Evolutionary conservation across 768 basidiomycete genomes (phyloP), one percentile per base, ranked within the genome.

Genomic region (Strobilomyces dryophilus): DNA sequence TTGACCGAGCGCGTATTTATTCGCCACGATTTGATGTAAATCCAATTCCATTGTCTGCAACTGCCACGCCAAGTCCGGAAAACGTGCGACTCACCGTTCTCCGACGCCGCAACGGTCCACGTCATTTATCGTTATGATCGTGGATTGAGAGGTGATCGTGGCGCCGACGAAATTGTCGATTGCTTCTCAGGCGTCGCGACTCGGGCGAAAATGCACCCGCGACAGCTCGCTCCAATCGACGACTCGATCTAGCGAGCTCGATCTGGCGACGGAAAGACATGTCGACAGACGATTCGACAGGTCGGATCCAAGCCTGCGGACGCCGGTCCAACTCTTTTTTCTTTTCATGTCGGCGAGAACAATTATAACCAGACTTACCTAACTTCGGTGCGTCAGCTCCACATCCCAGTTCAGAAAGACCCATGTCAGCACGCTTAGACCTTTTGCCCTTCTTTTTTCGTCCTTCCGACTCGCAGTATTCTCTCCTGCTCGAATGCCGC

Each of bases 401-500:
- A 29, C 46, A 57, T 49, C 39, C 29, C 35, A n/a, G 26, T 39
- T 46, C 26, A 39, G 51, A 47, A 35, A 29, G 48, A 31, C 21
- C 32, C 37, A 49, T 61, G 51, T 39, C 52, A 49, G 52, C 52
- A 37, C 47, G 27, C 41, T n/a, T 29, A 6, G 34, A 40, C 37
- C 17, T 43, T 46, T 35, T 15, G 10, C 12, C 8, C 2, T 26
- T 37, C 31, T 43, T 50, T 47, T 53, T 47, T 26, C n/a, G 27
- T 35, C 2, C 29, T 40, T 21, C 48, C 9, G 17, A 45, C 34
- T 21, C 40, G 21, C 42, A 5, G n/a, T 18, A 5, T 14, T 43
- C 27, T 14, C 10, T 26, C 20, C 32, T 34, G n/a, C 20, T 26
- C 24, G 17, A 39, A 82, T 81, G 80, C 79, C 81, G 24, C 79